These are phyloP conservation scores for Skeletonema potamos DNA, from an alignment of 108 stramenopile species.

Conservation along the genomic window DNA sequence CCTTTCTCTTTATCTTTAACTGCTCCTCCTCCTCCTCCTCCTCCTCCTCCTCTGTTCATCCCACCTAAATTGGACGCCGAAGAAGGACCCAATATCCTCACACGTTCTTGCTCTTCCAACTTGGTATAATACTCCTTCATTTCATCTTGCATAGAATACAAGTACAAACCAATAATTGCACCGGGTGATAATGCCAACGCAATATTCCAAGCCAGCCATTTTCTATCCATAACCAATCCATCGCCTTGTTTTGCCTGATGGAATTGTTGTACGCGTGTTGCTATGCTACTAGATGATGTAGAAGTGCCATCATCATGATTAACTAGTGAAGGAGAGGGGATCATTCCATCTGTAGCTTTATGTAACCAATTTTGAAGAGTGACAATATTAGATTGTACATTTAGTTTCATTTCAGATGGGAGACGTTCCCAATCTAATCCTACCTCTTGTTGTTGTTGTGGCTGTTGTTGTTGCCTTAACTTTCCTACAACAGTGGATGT, in stretches of 20 bases:
- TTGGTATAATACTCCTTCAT: constrained; percentile 30
- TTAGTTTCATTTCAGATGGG: constrained; percentile 24
- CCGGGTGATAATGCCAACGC: constrained; percentile 29
- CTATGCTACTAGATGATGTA: neutral
- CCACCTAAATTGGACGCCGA: too few relatives aligned
- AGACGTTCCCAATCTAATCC: constrained; percentile 27
- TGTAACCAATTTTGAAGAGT: constrained; percentile 24
- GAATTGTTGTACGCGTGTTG: constrained; percentile 25
- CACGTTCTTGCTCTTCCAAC: constrained; percentile 20
- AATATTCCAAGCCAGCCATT: constrained; percentile 40
- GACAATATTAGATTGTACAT: constrained; percentile 21
- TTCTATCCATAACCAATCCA: constrained; percentile 28
- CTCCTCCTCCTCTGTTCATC: too few relatives aligned
- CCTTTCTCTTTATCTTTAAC: neutral
- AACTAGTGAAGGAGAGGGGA: constrained; percentile 15
- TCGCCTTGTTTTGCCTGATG: constrained; percentile 13
- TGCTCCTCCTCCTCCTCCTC: too few relatives aligned
- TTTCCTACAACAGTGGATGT: neutral
- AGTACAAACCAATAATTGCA: constrained; percentile 10
- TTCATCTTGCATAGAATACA: constrained; percentile 33
- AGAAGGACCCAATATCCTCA: constrained; percentile 26
- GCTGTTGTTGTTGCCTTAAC: neutral
- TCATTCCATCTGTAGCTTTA: constrained; percentile 20
- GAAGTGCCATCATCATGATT: neutral
- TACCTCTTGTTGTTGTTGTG: neutral